Evolutionary conservation across 306 rosid species (phyloP).

Genomic region (Lithocarpus polystachyus): DNA sequence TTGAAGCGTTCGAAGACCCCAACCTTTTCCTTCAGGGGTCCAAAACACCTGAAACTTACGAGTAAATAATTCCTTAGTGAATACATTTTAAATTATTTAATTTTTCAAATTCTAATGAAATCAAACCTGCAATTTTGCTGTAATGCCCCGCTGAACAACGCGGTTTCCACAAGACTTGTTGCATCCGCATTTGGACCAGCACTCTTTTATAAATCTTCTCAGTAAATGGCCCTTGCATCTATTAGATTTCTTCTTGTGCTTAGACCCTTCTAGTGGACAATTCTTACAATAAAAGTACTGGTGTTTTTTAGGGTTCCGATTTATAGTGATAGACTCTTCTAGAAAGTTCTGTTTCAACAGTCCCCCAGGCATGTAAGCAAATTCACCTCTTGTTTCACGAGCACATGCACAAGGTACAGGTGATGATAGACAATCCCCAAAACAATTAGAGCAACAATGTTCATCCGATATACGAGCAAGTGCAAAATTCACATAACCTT

Average conservation of each 20-base stretch:
- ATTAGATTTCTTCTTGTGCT: neutral
- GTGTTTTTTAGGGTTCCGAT: neutral
- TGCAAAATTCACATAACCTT: constrained; percentile 17
- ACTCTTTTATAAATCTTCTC: constrained; percentile 22
- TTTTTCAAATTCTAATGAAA: neutral
- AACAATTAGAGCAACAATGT: constrained; percentile 12
- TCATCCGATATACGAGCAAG: constrained; percentile 4
- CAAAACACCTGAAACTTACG: constrained; percentile 23
- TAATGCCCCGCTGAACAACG: constrained; percentile 22
- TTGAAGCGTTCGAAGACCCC: constrained; percentile 27
- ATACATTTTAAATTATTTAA: neutral
- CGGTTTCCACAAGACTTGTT: constrained; percentile 22
- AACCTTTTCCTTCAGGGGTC: constrained; percentile 30
- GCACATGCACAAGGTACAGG: constrained; percentile 20
- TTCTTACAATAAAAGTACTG: neutral
- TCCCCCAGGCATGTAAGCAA: constrained; percentile 21
- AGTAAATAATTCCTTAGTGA: neutral
- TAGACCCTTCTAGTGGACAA: constrained; percentile 8
- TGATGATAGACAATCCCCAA: constrained; percentile 22
- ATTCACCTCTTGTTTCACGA: constrained; percentile 14
- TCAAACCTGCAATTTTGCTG: constrained; percentile 24
- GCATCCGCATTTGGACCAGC: constrained; percentile 29
- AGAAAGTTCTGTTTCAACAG: constrained; percentile 15
- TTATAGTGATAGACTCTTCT: constrained; percentile 12
- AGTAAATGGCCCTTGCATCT: constrained; percentile 13